These are phyloP conservation scores for Talaromyces sp. DNA, from an alignment of 2,329 filamentous ascomycete species.

Conservation along the genomic window DNA sequence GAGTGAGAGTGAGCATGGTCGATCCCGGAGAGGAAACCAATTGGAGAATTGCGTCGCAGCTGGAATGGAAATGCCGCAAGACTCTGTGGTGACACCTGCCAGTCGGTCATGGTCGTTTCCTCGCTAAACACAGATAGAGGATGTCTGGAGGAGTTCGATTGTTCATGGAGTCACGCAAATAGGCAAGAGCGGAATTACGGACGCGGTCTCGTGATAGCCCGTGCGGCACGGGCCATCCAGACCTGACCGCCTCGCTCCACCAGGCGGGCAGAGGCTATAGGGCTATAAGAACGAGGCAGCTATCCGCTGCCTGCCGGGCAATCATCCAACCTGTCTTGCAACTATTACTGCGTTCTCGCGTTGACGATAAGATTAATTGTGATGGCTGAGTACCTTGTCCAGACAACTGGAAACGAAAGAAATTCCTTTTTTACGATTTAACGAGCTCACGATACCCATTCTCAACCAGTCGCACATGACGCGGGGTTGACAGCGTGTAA, in stretches of 20 bases:
- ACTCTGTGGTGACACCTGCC: conserved; percentile 1
- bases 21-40: neutral
- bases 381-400: neutral
- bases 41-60: conserved; percentile 6
- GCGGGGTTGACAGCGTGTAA: neutral
- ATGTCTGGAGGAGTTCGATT: too few species aligned
- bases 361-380: neutral
- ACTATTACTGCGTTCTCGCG: neutral
- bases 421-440: neutral
- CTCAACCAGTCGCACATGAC: neutral
- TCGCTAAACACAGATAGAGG: neutral
- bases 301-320: neutral
- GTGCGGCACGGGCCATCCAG: neutral
- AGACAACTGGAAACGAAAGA: neutral
- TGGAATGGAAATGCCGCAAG: conserved; percentile 4
- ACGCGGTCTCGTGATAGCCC: neutral
- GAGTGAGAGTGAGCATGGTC: conserved; percentile 1
- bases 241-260: neutral
- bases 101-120: conserved; percentile 4
- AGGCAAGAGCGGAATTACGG: neutral
- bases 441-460: neutral
- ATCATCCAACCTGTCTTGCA: neutral
- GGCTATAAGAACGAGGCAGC: neutral
- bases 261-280: neutral
- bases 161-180: too few species aligned